Evolutionary conservation across 140 eudicot species (phyloP).

Genomic region (Stevia rebaudiana): DNA sequence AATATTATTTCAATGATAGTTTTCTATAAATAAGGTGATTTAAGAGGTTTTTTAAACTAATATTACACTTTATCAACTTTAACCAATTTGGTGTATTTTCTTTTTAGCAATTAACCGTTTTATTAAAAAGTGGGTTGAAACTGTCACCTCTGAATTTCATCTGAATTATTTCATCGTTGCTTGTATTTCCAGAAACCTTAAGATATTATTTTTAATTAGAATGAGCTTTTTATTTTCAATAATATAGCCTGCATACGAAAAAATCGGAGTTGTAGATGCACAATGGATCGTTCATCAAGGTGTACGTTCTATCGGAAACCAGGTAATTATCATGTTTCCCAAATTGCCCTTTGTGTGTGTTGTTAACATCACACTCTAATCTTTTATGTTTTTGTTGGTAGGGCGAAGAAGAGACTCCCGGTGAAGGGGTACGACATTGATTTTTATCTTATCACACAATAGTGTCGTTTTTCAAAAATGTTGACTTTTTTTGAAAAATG

Average conservation of each 20-base stretch:
- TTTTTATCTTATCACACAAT: not conserved
- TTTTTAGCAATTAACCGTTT: not conserved
- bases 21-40: not conserved
- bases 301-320: slow-evolving; percentile 79
- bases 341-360: not conserved
- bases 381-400: slow-evolving; percentile 19
- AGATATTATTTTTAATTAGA: slow-evolving; percentile 9
- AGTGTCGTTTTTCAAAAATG: too few relatives aligned
- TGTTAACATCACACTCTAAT: not conserved
- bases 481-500: too few relatives aligned
- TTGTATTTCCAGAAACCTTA: not conserved
- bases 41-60: not conserved
- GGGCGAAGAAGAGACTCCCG: slow-evolving; percentile 58
- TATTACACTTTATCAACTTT: not conserved
- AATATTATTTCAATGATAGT: too few relatives aligned
- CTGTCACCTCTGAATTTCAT: not conserved
- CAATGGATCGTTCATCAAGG: slow-evolving; percentile 93
- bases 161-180: not conserved
- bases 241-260: slow-evolving; percentile 82
- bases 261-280: slow-evolving; percentile 96
- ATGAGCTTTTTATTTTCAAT: not conserved
- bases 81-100: not conserved
- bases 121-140: not conserved
- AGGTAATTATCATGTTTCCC: slow-evolving; percentile 39
- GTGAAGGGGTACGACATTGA: slow-evolving; percentile 69